Percentiles rank a stretch among this genome's conserved stretches.
phyloP scores from a whole-genome alignment of 257 asterid genomes.

The Mitragyna speciosa region DNA sequence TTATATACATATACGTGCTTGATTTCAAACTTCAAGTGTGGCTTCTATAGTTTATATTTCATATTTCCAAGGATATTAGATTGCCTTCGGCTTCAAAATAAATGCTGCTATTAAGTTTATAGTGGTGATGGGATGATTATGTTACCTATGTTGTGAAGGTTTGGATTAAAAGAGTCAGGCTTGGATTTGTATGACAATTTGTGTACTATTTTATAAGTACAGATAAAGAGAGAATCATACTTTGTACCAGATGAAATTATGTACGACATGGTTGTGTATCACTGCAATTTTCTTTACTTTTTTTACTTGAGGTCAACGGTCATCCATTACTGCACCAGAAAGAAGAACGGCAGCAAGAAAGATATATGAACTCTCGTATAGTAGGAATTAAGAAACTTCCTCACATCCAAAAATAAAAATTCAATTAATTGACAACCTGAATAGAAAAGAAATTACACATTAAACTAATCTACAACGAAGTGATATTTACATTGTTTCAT shows the following conservation, averaged over 20 bases:
- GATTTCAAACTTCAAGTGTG: neutral
- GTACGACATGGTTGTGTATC: neutral
- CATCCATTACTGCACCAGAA: neutral
- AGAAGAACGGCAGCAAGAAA: neutral
- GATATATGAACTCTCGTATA: neutral
- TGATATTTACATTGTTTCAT: too few species aligned
- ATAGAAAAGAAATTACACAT: neutral
- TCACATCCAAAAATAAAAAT: neutral
- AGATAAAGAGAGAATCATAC: neutral
- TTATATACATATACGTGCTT: neutral
- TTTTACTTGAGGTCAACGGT: neutral
- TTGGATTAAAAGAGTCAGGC: neutral
- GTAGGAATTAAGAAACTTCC: neutral
- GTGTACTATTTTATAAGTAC: neutral
- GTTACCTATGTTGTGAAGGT: neutral
- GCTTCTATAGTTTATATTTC: neutral
- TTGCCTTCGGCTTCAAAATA: conserved; percentile 2
- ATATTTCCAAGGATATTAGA: neutral
- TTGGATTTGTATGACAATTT: neutral
- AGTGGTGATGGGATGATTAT: neutral
- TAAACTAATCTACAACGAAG: neutral
- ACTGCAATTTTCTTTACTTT: neutral
- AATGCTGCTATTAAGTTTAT: neutral
- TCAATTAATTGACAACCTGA: neutral
- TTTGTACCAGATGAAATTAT: neutral